Evolutionary conservation across 2,329 filamentous ascomycete genomes (phyloP).

Genomic region (Dothideomycetes sp.): DNA sequence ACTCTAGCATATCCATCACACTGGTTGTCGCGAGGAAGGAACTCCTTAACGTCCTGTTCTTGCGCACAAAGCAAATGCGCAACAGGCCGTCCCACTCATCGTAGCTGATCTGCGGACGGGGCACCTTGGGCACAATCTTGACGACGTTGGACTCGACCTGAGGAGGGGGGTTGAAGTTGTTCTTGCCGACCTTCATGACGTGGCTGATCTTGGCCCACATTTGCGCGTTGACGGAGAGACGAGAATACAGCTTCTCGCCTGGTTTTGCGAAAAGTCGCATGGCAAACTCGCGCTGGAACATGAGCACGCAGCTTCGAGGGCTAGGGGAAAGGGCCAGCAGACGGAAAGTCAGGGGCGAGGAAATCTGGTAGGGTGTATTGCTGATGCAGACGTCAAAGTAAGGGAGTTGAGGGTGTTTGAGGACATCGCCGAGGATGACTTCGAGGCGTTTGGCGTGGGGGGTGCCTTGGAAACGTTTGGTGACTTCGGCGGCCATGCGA

Average conservation of each 20-base stretch:
- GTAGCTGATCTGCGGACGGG: slow-evolving; percentile 78
- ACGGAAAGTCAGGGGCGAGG: slow-evolving; percentile 82
- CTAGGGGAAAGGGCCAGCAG: slow-evolving; percentile 72
- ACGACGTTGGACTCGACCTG: slow-evolving; percentile 88
- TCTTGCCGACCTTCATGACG: slow-evolving; percentile 88
- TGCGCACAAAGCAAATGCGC: slow-evolving; percentile 69
- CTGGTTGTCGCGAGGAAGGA: slow-evolving; percentile 71
- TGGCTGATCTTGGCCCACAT: slow-evolving; percentile 68
- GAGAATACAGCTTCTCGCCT: slow-evolving; percentile 78
- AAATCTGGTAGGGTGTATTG: slow-evolving; percentile 73
- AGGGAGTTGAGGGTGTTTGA: slow-evolving; percentile 67
- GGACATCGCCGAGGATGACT: slow-evolving; percentile 81
- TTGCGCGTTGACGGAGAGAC: slow-evolving; percentile 86
- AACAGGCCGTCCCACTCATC: slow-evolving; percentile 92
- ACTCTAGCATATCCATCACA: slow-evolving; percentile 70
- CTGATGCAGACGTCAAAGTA: slow-evolving; percentile 76
- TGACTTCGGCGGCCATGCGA: slow-evolving; percentile 90
- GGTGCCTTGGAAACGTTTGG: slow-evolving; percentile 84
- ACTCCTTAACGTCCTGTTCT: slow-evolving; percentile 81
- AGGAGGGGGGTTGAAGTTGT: slow-evolving; percentile 93
- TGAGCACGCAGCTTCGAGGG: slow-evolving; percentile 76
- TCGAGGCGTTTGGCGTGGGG: slow-evolving; percentile 76
- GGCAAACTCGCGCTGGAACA: slow-evolving; percentile 95
- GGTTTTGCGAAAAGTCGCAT: slow-evolving; percentile 80
- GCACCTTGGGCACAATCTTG: slow-evolving; percentile 76